Evolutionary conservation across 345 rosid genomes (phyloP).

Genomic region (Moricandia arvensis): DNA sequence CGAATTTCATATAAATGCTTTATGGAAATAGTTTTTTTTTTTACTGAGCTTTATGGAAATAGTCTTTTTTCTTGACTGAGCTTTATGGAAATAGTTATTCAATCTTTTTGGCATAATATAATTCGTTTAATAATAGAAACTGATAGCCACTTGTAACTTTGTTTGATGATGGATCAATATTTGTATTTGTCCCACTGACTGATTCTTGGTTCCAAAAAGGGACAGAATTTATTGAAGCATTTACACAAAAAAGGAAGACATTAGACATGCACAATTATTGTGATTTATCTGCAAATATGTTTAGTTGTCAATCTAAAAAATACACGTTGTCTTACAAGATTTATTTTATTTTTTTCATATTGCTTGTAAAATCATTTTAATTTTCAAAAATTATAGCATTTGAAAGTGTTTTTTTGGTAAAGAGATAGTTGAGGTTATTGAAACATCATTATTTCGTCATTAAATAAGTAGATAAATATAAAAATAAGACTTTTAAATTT

Average conservation of each 20-base stretch:
- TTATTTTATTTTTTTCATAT: neutral
- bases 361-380: neutral
- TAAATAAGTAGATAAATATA: neutral
- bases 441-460: neutral
- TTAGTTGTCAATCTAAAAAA: slow-evolving; percentile 30
- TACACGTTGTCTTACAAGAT: neutral
- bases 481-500: neutral
- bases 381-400: neutral
- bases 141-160: slow-evolving; percentile 20
- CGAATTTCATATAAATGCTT: neutral
- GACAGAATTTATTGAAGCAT: slow-evolving; percentile 26
- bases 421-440: neutral
- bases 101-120: slow-evolving; percentile 15
- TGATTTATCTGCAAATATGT: slow-evolving; percentile 20
- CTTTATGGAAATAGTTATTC: too few species aligned
- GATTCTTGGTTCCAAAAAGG: slow-evolving; percentile 30
- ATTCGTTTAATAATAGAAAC: slow-evolving; percentile 2
- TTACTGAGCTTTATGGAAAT: too few species aligned
- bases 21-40: too few species aligned
- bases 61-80: too few species aligned
- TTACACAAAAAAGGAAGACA: slow-evolving; percentile 31
- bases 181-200: slow-evolving; percentile 20
- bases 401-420: neutral
- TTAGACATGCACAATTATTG: slow-evolving; percentile 27
- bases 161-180: neutral